Evolutionary conservation across 805 yeast species (phyloP), one percentile per base, ranked within the genome.

Genomic region (Spathaspora arborariae): DNA sequence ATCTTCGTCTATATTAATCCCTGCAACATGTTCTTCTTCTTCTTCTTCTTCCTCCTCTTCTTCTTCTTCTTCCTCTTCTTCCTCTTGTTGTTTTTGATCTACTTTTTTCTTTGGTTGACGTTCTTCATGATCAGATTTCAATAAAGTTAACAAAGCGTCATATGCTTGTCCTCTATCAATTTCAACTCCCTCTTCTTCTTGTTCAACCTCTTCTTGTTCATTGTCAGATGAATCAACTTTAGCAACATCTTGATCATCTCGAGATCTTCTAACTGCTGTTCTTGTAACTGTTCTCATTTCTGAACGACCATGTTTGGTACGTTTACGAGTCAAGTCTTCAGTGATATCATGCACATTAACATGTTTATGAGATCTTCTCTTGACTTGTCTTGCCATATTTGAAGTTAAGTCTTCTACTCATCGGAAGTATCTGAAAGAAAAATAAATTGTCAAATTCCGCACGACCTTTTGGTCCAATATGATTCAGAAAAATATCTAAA

Each of bases 61-160:
- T 34, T 40, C 27, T n/a, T 47, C 52, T 44, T 30, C 51, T 27
- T 40, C 44, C 30, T 47, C 48, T 10, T 48, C 45, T 41, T 43
- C 19, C 34, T 53, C 16, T 50, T 44, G 27, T 36, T 40, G 15
- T 41, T 49, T 22, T n/a, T n/a, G n/a, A 20, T 43, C 21, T 20
- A 21, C 37, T 35, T 48, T 39, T n/a, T 45, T 41, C 38, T 50
- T 42, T 42, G 55, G 53, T 44, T 36, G 51, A 46, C 46, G 24
- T 33, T 46, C 44, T 20, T 48, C 46, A 51, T 74, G 76, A 44
- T 78, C 82, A 8, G 78, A 63, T 38, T 70, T 75, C 50, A 85
- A 69, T 42, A 86, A 70, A 1, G 88, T 80, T 57, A 86, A 60
- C 42, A 86, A 66, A 1, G 92, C 91, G 53, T 78, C 75, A 62